These are phyloP conservation scores for Backusella psychrophila DNA, from an alignment of 192 early-diverging fungal genomes.

Conservation along the genomic window DNA sequence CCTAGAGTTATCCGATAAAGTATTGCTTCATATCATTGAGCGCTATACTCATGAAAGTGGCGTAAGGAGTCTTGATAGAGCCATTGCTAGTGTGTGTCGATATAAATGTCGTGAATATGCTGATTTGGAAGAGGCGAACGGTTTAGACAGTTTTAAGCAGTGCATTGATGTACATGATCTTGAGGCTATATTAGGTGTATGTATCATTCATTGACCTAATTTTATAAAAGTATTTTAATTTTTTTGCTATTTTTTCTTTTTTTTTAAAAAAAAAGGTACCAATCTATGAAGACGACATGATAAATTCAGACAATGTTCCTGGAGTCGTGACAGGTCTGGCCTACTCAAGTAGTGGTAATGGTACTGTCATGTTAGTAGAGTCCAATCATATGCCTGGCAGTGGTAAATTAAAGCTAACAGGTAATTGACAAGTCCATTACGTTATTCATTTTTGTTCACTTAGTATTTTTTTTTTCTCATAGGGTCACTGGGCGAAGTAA, in stretches of 20 bases:
- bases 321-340: constrained; percentile 83
- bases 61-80: constrained; percentile 71
- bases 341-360: constrained; percentile 68
- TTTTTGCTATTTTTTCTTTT: background rate
- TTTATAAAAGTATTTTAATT: constrained; percentile 36
- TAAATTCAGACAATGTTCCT: constrained; percentile 49
- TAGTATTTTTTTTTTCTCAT: background rate
- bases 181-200: constrained; percentile 65
- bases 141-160: constrained; percentile 38
- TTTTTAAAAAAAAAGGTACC: constrained; percentile 47
- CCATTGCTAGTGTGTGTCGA: constrained; percentile 70
- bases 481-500: constrained; percentile 78
- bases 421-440: constrained; percentile 17
- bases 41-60: constrained; percentile 82
- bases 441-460: background rate
- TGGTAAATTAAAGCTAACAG: constrained; percentile 65
- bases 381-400: constrained; percentile 71
- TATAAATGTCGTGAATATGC: constrained; percentile 67
- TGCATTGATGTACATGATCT: constrained; percentile 47
- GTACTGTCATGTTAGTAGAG: constrained; percentile 77
- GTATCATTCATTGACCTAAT: constrained; percentile 51
- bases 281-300: constrained; percentile 59
- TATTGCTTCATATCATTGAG: constrained; percentile 59
- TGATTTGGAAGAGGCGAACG: constrained; percentile 47
- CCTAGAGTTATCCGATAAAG: constrained; percentile 52